Percentiles rank a stretch among this genome's conserved stretches.
phyloP scores from a whole-genome alignment of 2,329 filamentous ascomycete species.

The Emmonsiellopsis sp. region DNA sequence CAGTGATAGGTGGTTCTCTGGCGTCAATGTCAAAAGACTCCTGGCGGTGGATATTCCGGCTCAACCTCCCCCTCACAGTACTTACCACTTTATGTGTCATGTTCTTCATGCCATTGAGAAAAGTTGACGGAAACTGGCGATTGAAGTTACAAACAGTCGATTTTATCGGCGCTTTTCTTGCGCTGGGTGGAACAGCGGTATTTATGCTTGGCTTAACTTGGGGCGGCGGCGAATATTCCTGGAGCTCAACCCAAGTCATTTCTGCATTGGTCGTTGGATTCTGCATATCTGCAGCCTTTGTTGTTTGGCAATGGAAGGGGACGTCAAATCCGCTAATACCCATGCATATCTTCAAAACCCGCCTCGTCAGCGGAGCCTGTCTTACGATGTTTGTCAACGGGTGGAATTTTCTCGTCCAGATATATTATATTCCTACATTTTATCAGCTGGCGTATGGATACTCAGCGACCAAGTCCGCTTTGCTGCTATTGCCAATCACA shows the following conservation, averaged over 20 bases:
- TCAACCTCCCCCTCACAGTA: constrained; percentile 46
- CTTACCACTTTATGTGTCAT: constrained; percentile 41
- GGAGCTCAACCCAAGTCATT: constrained; percentile 48
- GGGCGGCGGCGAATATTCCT: constrained; percentile 51
- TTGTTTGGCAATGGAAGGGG: constrained; percentile 29
- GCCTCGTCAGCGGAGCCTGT: constrained; percentile 47
- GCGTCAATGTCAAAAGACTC: constrained; percentile 31
- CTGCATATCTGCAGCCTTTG: constrained; percentile 19
- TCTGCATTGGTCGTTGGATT: constrained; percentile 45
- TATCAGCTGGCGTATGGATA: constrained; percentile 47
- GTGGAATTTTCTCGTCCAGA: constrained; percentile 51
- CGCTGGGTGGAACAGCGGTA: constrained; percentile 35
- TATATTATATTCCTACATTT: constrained; percentile 55
- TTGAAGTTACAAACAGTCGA: constrained; percentile 44
- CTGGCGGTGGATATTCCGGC: constrained; percentile 44
- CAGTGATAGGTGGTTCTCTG: constrained; percentile 45
- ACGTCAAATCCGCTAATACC: constrained; percentile 16
- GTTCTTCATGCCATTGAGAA: constrained; percentile 50
- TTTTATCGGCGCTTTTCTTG: constrained; percentile 40
- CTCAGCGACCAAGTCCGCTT: constrained; percentile 40
- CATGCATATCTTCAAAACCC: constrained; percentile 47
- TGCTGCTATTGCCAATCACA: constrained; percentile 43
- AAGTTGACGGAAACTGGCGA: constrained; percentile 45
- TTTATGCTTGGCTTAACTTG: constrained; percentile 47
- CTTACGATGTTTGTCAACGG: constrained; percentile 51